These are phyloP conservation scores for Fonsecaea erecta DNA, from an alignment of 2,329 filamentous ascomycete genomes.

Conservation along the genomic window DNA sequence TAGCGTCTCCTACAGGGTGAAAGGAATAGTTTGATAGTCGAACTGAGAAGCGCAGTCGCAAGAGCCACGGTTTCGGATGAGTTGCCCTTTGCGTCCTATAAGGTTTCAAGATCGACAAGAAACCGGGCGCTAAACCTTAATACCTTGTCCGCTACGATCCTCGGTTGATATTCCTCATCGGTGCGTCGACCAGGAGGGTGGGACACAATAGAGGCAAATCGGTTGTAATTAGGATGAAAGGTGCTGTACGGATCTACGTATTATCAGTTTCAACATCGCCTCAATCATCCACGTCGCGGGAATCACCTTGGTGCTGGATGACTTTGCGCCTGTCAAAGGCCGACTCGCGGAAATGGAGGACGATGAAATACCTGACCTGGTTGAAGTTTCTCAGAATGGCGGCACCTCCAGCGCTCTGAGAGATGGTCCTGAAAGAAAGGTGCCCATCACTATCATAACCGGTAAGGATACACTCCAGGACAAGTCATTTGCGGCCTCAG, in stretches of 20 bases:
- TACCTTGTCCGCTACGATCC: not conserved
- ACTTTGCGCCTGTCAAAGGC: not conserved
- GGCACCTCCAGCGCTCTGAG: slow-evolving; percentile 15
- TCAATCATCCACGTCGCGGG: not conserved
- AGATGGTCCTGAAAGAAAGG: slow-evolving; percentile 43
- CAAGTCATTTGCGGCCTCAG: not conserved
- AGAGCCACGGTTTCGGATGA: not conserved
- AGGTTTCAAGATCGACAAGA: not conserved
- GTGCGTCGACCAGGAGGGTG: not conserved
- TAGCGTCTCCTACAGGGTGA: not conserved
- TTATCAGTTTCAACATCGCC: not conserved
- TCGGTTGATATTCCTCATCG: not conserved
- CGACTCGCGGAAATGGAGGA: slow-evolving; percentile 42
- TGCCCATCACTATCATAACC: slow-evolving; percentile 58
- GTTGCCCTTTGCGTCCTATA: not conserved
- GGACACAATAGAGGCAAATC: not conserved
- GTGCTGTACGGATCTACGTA: not conserved
- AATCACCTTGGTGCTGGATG: not conserved
- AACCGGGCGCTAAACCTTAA: not conserved
- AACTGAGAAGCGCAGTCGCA: not conserved
- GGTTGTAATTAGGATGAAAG: not conserved
- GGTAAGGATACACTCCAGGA: slow-evolving; percentile 42
- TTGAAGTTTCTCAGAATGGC: slow-evolving; percentile 42
- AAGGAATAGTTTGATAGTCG: not conserved
- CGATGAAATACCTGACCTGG: slow-evolving; percentile 51